A percentile compares a stretch with the other conserved stretches of the same genome.
These are phyloP conservation scores for Aspergillus taichungensis DNA, from an alignment of 495 filamentous ascomycete species.

Conservation along the genomic window DNA sequence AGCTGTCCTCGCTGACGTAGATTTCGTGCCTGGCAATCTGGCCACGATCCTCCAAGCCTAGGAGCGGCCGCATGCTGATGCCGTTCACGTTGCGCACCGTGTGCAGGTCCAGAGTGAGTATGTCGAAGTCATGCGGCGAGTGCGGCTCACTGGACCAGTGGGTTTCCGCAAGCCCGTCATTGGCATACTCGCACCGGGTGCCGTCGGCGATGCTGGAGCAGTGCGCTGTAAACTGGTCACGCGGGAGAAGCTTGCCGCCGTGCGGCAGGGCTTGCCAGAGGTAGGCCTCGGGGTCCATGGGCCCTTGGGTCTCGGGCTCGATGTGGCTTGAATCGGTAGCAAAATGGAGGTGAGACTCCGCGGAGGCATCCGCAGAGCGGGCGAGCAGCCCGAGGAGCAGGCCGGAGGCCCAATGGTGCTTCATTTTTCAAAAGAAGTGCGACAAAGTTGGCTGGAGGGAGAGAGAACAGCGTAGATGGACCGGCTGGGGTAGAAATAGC, in stretches of 20 bases:
- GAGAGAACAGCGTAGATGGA: constrained; percentile 1
- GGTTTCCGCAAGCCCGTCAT: constrained; percentile 10
- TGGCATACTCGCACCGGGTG: constrained; percentile 6
- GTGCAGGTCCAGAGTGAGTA: neutral
- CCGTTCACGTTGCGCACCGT: neutral
- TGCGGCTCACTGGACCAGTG: constrained; percentile 10
- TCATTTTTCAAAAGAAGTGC: constrained; percentile 2
- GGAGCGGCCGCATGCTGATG: too few relatives aligned
- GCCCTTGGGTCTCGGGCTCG: neutral
- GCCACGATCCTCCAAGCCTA: too few relatives aligned
- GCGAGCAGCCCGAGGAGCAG: constrained; percentile 3
- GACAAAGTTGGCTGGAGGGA: constrained; percentile 1
- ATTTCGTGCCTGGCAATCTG: too few relatives aligned
- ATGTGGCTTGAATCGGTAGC: constrained; percentile 6
- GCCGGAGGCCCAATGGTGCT: constrained; percentile 5
- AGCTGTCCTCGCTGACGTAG: constrained; percentile 13
- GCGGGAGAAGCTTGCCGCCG: constrained; percentile 1
- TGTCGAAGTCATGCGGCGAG: neutral
- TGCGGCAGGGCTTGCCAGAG: constrained; percentile 8
- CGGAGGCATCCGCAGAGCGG: constrained; percentile 3
- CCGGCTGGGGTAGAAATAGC: constrained; percentile 5
- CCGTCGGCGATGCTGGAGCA: constrained; percentile 4
- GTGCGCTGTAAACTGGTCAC: constrained; percentile 2
- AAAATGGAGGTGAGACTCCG: constrained; percentile 4
- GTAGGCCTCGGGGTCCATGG: constrained; percentile 5